These are phyloP conservation scores for Blastosporella zonata DNA, from an alignment of 1,284 basidiomycete genomes.

Conservation along the genomic window DNA sequence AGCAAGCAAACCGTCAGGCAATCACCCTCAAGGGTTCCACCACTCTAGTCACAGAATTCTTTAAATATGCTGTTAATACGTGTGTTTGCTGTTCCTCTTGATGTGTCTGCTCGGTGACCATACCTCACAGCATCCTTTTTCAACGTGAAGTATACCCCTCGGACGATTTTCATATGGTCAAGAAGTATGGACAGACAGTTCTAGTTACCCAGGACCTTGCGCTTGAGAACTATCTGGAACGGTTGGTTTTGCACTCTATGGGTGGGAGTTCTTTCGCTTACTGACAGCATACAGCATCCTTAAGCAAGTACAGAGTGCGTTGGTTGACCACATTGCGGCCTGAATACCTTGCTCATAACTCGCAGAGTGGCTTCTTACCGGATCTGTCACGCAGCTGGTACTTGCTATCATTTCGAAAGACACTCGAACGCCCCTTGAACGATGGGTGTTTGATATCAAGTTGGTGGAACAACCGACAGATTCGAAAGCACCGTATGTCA, in stretches of 20 bases:
- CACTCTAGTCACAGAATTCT: slow-evolving; percentile 96
- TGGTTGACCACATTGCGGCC: not conserved
- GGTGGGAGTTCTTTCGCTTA: slow-evolving; percentile 10
- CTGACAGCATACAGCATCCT: slow-evolving; percentile 77
- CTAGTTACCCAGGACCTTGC: slow-evolving; percentile 92
- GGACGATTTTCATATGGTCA: slow-evolving; percentile 99
- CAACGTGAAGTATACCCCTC: slow-evolving; percentile 96
- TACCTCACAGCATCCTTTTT: slow-evolving; percentile 78
- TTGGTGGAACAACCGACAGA: slow-evolving; percentile 61
- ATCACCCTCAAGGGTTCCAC: slow-evolving; percentile 97
- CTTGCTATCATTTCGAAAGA: slow-evolving; percentile 96
- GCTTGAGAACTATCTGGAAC: slow-evolving; percentile 87
- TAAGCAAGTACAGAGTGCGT: slow-evolving; percentile 84
- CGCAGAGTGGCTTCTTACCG: slow-evolving; percentile 88
- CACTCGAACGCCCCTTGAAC: slow-evolving; percentile 85
- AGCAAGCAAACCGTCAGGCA: slow-evolving; percentile 69
- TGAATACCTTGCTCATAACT: slow-evolving; percentile 15
- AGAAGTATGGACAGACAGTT: slow-evolving; percentile 97
- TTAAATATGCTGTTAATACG: slow-evolving; percentile 97
- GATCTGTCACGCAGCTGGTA: slow-evolving; percentile 89
- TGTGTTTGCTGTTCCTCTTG: slow-evolving; percentile 37
- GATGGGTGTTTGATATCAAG: slow-evolving; percentile 98
- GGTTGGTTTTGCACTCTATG: slow-evolving; percentile 38
- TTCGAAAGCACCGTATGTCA: slow-evolving; percentile 42
- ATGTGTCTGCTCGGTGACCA: slow-evolving; percentile 5